Percentiles rank a stretch among this genome's conserved stretches.
phyloP scores from a whole-genome alignment of 371 early-diverging fungal genomes.

The Mucor piriformis region DNA sequence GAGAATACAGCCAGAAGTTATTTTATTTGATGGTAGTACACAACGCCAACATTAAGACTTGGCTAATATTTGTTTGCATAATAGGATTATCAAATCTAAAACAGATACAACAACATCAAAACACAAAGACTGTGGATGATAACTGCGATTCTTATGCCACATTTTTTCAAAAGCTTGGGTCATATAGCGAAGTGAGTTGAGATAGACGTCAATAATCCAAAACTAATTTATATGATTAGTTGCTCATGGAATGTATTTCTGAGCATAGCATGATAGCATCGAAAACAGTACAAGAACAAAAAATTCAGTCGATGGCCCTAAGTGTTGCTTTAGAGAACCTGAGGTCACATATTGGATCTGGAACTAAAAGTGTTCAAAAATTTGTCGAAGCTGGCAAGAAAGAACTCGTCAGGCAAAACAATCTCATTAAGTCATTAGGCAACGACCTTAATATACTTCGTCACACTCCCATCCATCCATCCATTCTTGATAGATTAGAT shows the following conservation, averaged over 20 bases:
- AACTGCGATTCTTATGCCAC: constrained; percentile 24
- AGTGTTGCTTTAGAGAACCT: constrained; percentile 64
- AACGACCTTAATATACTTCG: constrained; percentile 33
- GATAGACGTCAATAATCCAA: constrained; percentile 1
- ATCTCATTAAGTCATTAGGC: constrained; percentile 21
- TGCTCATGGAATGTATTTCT: constrained; percentile 30
- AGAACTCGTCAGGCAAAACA: constrained; percentile 29
- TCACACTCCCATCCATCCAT: constrained; percentile 33
- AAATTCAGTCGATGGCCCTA: constrained; percentile 59
- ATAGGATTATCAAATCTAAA: neutral
- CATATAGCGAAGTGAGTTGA: constrained; percentile 35
- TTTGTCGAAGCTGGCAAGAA: constrained; percentile 27
- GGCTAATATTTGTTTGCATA: no score
- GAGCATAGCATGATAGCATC: constrained; percentile 50
- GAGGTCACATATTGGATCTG: constrained; percentile 46
- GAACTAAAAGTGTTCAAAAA: constrained; percentile 9
- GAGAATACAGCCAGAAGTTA: constrained; percentile 35
- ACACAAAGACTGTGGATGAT: constrained; percentile 12
- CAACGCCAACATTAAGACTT: no score
- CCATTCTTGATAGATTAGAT: constrained; percentile 7
- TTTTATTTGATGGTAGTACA: constrained; percentile 31
- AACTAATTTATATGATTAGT: constrained; percentile 19
- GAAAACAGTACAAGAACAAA: constrained; percentile 53
- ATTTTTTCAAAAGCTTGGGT: constrained; percentile 36
- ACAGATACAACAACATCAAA: constrained; percentile 4